Conservation (phyloP, 129 eudicot species). For the Solidago caesia region DNA sequence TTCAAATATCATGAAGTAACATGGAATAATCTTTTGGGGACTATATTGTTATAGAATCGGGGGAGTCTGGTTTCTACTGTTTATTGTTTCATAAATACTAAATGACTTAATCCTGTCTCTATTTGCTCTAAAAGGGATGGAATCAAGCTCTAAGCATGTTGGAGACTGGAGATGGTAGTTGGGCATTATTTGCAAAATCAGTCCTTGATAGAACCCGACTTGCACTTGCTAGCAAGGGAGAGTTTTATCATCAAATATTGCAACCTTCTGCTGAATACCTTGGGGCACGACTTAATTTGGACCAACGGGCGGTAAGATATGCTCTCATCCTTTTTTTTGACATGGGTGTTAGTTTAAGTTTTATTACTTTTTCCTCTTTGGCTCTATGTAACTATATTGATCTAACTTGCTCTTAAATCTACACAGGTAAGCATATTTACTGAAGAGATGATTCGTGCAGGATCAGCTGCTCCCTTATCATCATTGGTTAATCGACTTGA, state of each 20-base stretch:
- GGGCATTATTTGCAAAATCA: constrained; percentile 59
- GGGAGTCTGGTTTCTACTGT: background rate
- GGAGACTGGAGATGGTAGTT: constrained; percentile 44
- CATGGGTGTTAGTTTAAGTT: background rate
- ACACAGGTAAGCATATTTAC: constrained; percentile 50
- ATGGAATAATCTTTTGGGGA: constrained; percentile 12
- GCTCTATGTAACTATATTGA: constrained; percentile 9
- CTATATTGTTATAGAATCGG: background rate
- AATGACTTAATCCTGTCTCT: background rate
- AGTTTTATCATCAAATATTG: constrained; percentile 39
- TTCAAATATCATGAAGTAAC: constrained; percentile 4
- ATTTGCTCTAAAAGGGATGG: constrained; percentile 67
- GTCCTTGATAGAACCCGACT: constrained; percentile 54
- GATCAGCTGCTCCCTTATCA: constrained; percentile 52
- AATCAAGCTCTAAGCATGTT: constrained; percentile 63
- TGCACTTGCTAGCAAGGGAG: constrained; percentile 46
- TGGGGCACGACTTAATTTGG: constrained; percentile 49
- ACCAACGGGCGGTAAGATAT: constrained; percentile 48
- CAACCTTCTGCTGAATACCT: constrained; percentile 58
- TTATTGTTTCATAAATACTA: constrained; percentile 6
- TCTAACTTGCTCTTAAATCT: constrained; percentile 1
- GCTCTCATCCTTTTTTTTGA: background rate
- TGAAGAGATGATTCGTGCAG: constrained; percentile 50
- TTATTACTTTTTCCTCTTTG: background rate
- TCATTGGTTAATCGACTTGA: constrained; percentile 51